Evolutionary conservation across 2,329 filamentous ascomycete genomes (phyloP).

Genomic region (Podosphaera xanthii): DNA sequence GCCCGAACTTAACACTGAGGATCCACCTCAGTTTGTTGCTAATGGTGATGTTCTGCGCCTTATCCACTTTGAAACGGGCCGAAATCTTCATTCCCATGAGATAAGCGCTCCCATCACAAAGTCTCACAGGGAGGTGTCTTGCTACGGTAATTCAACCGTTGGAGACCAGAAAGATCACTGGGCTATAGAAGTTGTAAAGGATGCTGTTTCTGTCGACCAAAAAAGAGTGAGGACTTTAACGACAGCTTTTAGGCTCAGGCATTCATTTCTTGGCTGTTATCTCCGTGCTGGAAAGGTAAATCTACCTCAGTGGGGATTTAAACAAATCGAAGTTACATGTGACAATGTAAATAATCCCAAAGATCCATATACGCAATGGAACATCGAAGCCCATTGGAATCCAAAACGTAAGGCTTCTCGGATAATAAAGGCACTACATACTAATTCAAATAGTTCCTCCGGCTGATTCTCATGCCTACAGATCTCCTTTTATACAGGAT

Average conservation of each 20-base stretch:
- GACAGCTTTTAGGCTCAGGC: slow-evolving; percentile 72
- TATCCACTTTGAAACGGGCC: slow-evolving; percentile 84
- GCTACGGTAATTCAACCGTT: slow-evolving; percentile 83
- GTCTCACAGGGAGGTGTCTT: slow-evolving; percentile 77
- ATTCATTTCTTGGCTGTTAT: slow-evolving; percentile 70
- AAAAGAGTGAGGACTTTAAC: slow-evolving; percentile 77
- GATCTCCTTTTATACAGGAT: slow-evolving; percentile 90
- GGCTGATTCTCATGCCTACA: slow-evolving; percentile 76
- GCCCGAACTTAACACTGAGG: slow-evolving; percentile 46
- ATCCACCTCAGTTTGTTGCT: slow-evolving; percentile 49
- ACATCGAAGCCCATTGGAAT: slow-evolving; percentile 86
- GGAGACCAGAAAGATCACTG: slow-evolving; percentile 97
- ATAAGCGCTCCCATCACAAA: slow-evolving; percentile 79
- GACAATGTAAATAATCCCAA: slow-evolving; percentile 78
- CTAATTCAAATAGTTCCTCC: slow-evolving; percentile 41
- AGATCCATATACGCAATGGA: slow-evolving; percentile 96
- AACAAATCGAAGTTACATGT: slow-evolving; percentile 96
- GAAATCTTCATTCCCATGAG: slow-evolving; percentile 87
- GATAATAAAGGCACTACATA: background rate
- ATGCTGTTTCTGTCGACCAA: slow-evolving; percentile 56
- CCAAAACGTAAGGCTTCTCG: slow-evolving; percentile 50
- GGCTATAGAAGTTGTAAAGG: slow-evolving; percentile 75
- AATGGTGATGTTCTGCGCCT: slow-evolving; percentile 63
- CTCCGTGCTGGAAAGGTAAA: slow-evolving; percentile 89
- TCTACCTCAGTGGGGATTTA: slow-evolving; percentile 97